phyloP scores from a whole-genome alignment of 208 protist genomes.

The Trichomonas gallinae region DNA sequence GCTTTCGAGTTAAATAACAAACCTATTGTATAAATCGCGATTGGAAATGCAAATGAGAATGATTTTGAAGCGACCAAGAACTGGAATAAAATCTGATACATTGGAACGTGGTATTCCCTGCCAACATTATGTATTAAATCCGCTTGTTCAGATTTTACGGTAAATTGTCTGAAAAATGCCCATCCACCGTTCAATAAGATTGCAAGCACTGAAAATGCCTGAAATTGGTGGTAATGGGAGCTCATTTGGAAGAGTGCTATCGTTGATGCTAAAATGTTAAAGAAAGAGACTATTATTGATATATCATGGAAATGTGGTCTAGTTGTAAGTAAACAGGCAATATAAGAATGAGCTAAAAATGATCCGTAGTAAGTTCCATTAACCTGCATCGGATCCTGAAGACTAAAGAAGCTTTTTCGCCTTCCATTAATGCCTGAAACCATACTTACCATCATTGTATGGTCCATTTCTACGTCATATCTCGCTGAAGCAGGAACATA shows the following conservation, averaged over 20 bases:
- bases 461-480: not conserved
- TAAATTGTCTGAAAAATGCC: not conserved
- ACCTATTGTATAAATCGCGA: not conserved
- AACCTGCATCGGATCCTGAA: not conserved
- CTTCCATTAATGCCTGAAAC: not conserved
- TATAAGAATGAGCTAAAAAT: not conserved
- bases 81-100: not conserved
- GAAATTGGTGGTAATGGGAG: not conserved
- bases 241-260: not conserved
- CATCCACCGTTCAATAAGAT: not conserved
- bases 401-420: not conserved
- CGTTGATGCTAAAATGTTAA: not conserved
- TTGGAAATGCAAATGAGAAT: not conserved
- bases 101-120: not conserved
- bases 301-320: not conserved
- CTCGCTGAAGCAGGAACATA: not conserved
- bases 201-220: not conserved
- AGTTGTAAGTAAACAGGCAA: not conserved
- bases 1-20: not conserved
- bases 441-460: not conserved
- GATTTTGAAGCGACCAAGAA: not conserved
- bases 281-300: not conserved
- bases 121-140: not conserved
- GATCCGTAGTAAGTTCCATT: not conserved
- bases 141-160: not conserved